Evolutionary conservation across 495 filamentous ascomycete species (phyloP).

Genomic region (Podospora anserina): DNA sequence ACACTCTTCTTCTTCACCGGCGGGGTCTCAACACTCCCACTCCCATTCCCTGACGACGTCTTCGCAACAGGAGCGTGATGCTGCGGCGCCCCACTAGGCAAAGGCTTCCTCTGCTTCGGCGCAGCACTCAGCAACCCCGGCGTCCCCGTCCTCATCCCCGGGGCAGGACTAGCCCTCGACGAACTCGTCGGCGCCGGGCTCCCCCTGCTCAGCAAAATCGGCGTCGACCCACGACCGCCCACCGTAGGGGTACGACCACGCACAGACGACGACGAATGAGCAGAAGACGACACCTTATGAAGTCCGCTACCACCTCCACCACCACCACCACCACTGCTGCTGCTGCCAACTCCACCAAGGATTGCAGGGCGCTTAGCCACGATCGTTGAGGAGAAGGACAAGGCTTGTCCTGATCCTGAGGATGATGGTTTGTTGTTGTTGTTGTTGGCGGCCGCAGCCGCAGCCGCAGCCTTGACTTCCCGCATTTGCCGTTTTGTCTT

Average conservation of each 20-base stretch:
- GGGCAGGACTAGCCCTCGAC: neutral
- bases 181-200: neutral
- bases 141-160: constrained; percentile 3
- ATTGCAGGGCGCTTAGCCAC: constrained; percentile 19
- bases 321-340: neutral
- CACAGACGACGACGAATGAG: neutral
- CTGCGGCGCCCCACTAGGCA: constrained; percentile 23
- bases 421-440: neutral
- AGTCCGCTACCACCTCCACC: neutral
- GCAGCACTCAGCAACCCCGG: neutral
- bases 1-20: neutral
- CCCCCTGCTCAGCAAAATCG: neutral
- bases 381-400: constrained; percentile 20
- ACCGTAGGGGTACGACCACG: constrained; percentile 1
- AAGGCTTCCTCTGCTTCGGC: constrained; percentile 36
- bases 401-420: neutral
- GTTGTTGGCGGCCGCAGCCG: too few relatives aligned
- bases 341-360: neutral
- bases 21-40: neutral
- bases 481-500: neutral
- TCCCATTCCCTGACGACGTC: neutral
- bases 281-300: neutral
- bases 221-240: neutral
- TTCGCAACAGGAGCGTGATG: neutral
- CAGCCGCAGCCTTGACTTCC: neutral